A percentile compares a stretch with the other conserved stretches of the same genome.
Conservation (phyloP, 2,329 filamentous ascomycete species). For the Penicillium sp. region DNA sequence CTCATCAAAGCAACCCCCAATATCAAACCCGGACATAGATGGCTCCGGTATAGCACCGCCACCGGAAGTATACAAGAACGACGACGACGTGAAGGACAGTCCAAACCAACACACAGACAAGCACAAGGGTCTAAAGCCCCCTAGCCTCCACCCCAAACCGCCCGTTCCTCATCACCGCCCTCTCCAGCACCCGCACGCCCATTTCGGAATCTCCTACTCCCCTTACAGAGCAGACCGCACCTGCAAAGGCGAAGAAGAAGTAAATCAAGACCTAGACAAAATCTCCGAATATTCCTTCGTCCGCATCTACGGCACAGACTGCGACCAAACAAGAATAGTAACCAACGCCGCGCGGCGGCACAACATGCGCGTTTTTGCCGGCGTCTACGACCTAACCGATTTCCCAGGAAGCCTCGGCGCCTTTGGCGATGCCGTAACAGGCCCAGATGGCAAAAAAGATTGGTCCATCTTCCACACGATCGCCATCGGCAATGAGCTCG, state of each 20-base stretch:
- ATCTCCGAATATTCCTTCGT: conserved; percentile 61
- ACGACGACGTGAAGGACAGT: background rate
- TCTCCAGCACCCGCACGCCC: conserved; percentile 10
- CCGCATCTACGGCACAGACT: conserved; percentile 78
- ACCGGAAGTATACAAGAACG: background rate
- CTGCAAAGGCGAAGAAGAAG: conserved; percentile 66
- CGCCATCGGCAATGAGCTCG: conserved; percentile 75
- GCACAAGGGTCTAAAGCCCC: background rate
- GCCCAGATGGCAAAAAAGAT: conserved; percentile 42
- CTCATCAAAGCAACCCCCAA: background rate
- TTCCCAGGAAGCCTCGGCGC: conserved; percentile 57
- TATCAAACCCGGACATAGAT: background rate
- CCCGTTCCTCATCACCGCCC: conserved; percentile 1
- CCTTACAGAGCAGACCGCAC: conserved; percentile 55
- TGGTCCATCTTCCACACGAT: conserved; percentile 71
- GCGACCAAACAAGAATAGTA: conserved; percentile 66
- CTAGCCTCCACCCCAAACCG: conserved; percentile 30
- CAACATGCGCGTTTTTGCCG: conserved; percentile 69
- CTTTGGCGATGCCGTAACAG: conserved; percentile 59
- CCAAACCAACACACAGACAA: background rate
- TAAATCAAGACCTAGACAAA: conserved; percentile 62
- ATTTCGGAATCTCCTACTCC: conserved; percentile 56
- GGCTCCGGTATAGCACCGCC: background rate
- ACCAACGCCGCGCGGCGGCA: conserved; percentile 62
- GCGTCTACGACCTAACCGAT: conserved; percentile 64